Percentiles rank a stretch among this genome's conserved stretches.
phyloP scores from a whole-genome alignment of 768 basidiomycete species.

The Panaeolus cyanescens region DNA sequence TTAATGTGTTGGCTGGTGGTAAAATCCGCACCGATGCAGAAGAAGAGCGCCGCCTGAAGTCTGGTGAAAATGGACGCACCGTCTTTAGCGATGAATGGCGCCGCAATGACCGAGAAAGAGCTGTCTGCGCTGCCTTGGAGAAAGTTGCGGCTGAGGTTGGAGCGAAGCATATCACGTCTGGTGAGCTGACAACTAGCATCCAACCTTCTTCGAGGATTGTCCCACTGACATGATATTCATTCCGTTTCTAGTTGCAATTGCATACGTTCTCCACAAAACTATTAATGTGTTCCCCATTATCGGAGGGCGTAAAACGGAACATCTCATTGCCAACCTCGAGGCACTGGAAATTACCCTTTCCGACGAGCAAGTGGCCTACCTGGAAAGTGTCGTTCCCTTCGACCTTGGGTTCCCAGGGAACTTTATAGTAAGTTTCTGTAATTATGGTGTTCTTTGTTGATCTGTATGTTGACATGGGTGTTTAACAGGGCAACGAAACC shows the following conservation, averaged over 20 bases:
- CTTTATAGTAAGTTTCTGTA: conserved; percentile 25
- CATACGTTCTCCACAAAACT: conserved; percentile 55
- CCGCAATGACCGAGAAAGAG: conserved; percentile 43
- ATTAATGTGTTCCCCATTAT: conserved; percentile 53
- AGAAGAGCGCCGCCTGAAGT: conserved; percentile 23
- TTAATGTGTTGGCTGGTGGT: conserved; percentile 30
- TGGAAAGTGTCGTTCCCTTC: conserved; percentile 45
- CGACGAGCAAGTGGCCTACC: conserved; percentile 40
- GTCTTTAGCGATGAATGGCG: conserved; percentile 36
- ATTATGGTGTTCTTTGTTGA: background rate
- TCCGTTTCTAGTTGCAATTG: conserved; percentile 42
- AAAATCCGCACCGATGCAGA: conserved; percentile 56
- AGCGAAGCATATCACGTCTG: conserved; percentile 45
- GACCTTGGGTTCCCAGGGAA: conserved; percentile 44
- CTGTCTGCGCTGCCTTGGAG: conserved; percentile 44
- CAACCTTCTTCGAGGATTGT: background rate
- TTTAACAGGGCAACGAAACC: background rate
- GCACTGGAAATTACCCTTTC: conserved; percentile 44
- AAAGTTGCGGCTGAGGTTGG: conserved; percentile 52
- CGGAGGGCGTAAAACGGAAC: conserved; percentile 52
- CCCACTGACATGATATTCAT: background rate
- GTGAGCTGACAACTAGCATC: conserved; percentile 26
- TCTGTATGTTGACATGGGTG: background rate
- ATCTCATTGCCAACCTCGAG: conserved; percentile 47
- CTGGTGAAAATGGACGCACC: conserved; percentile 39